Conservation (phyloP, 257 asterid genomes). For the Solanum verrucosum region DNA sequence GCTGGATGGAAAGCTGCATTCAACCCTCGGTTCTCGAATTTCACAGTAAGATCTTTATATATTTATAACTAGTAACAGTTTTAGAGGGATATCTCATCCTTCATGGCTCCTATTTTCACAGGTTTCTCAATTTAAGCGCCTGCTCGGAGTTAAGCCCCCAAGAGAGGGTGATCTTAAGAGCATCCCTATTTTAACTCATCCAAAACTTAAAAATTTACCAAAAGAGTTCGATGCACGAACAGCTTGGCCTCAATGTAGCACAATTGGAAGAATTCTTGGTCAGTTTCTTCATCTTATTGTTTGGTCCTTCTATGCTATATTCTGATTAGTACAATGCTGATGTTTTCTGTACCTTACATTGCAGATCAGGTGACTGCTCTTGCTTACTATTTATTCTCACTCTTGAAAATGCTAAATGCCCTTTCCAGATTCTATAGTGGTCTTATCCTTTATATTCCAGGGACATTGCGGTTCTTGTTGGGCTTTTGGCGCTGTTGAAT, state of each 20-base stretch:
- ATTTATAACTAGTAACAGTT: background rate
- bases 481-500: conserved; percentile 95
- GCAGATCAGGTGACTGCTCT: conserved; percentile 66
- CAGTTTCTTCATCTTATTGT: conserved; percentile 15
- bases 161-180: conserved; percentile 41
- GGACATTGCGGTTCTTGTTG: conserved; percentile 99
- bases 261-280: conserved; percentile 73
- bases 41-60: conserved; percentile 43
- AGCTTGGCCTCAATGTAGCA: conserved; percentile 77
- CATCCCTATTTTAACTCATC: conserved; percentile 37
- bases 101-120: background rate
- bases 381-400: background rate
- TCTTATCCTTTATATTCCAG: conserved; percentile 19
- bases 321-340: conserved; percentile 14
- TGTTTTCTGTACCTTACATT: conserved; percentile 12
- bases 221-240: conserved; percentile 63
- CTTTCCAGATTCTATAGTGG: background rate
- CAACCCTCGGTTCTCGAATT: conserved; percentile 68
- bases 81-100: background rate
- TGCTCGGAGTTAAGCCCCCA: conserved; percentile 71
- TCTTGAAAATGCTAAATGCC: background rate
- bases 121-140: conserved; percentile 74
- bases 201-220: conserved; percentile 41
- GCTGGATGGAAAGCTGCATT: conserved; percentile 91
- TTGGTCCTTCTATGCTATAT: background rate